phyloP scores from a whole-genome alignment of 768 basidiomycete genomes.

The Agrocybe pediades region DNA sequence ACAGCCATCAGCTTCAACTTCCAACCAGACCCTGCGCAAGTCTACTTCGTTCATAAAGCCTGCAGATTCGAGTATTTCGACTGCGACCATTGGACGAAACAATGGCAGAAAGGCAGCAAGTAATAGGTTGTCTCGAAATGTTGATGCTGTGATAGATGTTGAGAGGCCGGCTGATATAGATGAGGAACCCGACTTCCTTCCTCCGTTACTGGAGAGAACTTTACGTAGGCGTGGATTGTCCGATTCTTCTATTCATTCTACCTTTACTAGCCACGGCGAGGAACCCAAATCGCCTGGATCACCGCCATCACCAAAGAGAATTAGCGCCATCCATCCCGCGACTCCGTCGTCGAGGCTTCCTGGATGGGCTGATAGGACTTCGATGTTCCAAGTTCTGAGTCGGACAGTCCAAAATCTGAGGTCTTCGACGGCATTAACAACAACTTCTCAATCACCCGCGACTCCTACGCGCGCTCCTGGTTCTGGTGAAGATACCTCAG shows the following conservation, averaged over 20 bases:
- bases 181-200: slow-evolving; percentile 41
- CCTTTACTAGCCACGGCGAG: slow-evolving; percentile 65
- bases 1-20: slow-evolving; percentile 42
- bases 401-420: slow-evolving; percentile 54
- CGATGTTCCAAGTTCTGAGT: slow-evolving; percentile 56
- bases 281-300: slow-evolving; percentile 19
- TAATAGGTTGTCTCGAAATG: slow-evolving; percentile 56
- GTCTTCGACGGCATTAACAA: slow-evolving; percentile 16
- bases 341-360: slow-evolving; percentile 17
- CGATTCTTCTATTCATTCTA: slow-evolving; percentile 91
- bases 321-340: slow-evolving; percentile 2
- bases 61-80: slow-evolving; percentile 9
- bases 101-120: slow-evolving; percentile 18
- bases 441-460: slow-evolving; percentile 13
- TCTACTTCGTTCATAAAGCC: slow-evolving; percentile 30
- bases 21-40: slow-evolving; percentile 25
- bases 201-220: slow-evolving; percentile 65
- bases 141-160: slow-evolving; percentile 79
- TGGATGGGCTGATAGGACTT: slow-evolving; percentile 41
- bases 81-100: slow-evolving; percentile 26
- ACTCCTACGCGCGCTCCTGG: neutral
- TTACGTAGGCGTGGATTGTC: slow-evolving; percentile 81
- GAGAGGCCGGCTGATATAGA: slow-evolving; percentile 31
- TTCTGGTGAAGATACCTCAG: neutral
- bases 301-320: slow-evolving; percentile 18